Evolutionary conservation across 331 rosid species (phyloP).

Genomic region (Phaseolus coccineus): DNA sequence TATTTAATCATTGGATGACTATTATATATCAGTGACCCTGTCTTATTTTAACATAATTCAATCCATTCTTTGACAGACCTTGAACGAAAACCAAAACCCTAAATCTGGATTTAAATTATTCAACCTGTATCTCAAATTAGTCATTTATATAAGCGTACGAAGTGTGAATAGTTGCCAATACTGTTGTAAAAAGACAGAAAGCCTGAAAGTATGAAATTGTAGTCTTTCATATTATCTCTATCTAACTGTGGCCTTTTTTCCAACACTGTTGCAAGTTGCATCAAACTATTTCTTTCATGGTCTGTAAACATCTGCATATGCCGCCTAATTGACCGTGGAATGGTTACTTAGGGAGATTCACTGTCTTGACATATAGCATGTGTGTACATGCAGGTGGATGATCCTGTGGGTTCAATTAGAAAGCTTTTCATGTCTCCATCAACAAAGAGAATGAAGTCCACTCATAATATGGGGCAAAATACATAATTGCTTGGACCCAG

Average conservation of each 20-base stretch:
- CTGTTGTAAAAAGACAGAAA: background rate
- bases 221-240: conserved; percentile 21
- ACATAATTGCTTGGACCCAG: conserved; percentile 31
- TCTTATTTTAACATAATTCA: conserved; percentile 1
- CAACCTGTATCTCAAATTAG: conserved; percentile 1
- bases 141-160: conserved; percentile 12
- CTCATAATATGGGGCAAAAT: conserved; percentile 47
- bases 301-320: conserved; percentile 5
- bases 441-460: conserved; percentile 61
- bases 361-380: conserved; percentile 21
- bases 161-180: conserved; percentile 6
- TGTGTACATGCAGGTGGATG: conserved; percentile 74
- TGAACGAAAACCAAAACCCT: background rate
- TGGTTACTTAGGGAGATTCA: conserved; percentile 8
- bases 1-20: conserved; percentile 19
- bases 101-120: conserved; percentile 32
- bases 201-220: conserved; percentile 4
- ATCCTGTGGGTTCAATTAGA: conserved; percentile 76
- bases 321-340: conserved; percentile 22
- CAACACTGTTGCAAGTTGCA: conserved; percentile 28
- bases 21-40: background rate
- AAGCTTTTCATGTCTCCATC: conserved; percentile 81
- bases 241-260: background rate
- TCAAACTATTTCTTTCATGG: background rate
- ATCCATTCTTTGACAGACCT: conserved; percentile 26